Base-by-base conservation (phyloP, 345 rosid species). In the Iberis pinnata region DNA sequence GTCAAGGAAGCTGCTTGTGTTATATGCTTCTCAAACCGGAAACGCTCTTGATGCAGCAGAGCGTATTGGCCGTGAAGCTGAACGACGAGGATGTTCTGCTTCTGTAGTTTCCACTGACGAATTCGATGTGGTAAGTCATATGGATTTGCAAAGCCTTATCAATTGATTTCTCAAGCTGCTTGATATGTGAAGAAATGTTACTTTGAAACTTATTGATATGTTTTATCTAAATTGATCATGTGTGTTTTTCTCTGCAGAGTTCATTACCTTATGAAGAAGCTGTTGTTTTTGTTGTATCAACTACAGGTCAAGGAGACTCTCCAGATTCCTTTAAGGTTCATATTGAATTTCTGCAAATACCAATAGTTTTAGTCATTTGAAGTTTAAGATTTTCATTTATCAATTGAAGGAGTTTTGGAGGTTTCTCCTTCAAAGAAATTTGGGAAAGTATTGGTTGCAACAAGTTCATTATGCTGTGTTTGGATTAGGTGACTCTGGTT, bases 271-370 rank as follows among this genome's bases (percentile, higher is more conserved):
- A 49, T 4, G 80, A 76, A 67, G 80, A 76, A 32, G 56, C 70
- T 44, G 78, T 78, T 59, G 71, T 90, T 57, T 87, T 90, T 75
- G 86, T 84, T 45, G 95, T 73, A 50, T 87, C 98, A 35, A 90
- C 98, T 53, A 88, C 98, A 13, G 96, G 96, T 49, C 98, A 90
- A 75, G 96, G 96, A 58, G 98, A 83, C 68, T 26, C 80, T n/a
- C 96, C 98, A 3, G 89, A 90, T 72, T 70, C 89, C 48, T 79
- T 90, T 73, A 84, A 83, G 89, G 95, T 83, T 44, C 18, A 27
- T 29, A 44, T 58, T 2, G 12, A 18, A 37, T 8, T 45, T 11
- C 4, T 42, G 24, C 41, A 5, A 22, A 14, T 27, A 8, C 47
- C 26, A 20, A 15, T 37, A 32, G 45, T 38, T 32, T 9, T 13